These are phyloP conservation scores for Strobilomyces dryophilus DNA, from an alignment of 768 basidiomycete genomes.

Conservation along the genomic window DNA sequence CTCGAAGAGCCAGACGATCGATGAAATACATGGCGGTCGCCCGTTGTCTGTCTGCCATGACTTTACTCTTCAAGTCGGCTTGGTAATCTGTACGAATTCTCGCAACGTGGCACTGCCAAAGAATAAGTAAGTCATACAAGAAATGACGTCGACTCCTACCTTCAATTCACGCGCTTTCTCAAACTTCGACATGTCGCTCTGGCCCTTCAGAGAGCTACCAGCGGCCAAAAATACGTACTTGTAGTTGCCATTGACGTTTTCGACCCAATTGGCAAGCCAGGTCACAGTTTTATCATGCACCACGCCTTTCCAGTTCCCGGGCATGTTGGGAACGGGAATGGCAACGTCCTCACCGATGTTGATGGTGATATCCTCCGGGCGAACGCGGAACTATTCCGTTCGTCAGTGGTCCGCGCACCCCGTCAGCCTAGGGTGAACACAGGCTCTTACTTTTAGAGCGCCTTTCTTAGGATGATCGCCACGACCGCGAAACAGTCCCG, in stretches of 20 bases:
- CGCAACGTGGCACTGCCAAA: slow-evolving; percentile 76
- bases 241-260: slow-evolving; percentile 92
- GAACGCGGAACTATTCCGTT: slow-evolving; percentile 65
- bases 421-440: background rate
- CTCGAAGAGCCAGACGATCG: slow-evolving; percentile 93
- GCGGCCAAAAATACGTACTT: slow-evolving; percentile 99
- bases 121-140: slow-evolving; percentile 4
- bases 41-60: slow-evolving; percentile 92
- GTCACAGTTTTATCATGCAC: slow-evolving; percentile 95
- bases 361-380: slow-evolving; percentile 92
- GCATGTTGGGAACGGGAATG: slow-evolving; percentile 83
- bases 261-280: slow-evolving; percentile 99
- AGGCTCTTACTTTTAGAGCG: slow-evolving; percentile 70
- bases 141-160: slow-evolving; percentile 38
- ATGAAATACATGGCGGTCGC: slow-evolving; percentile 99
- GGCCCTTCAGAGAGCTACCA: slow-evolving; percentile 96
- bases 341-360: slow-evolving; percentile 81
- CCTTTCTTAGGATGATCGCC: slow-evolving; percentile 99
- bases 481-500: slow-evolving; percentile 95
- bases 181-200: slow-evolving; percentile 96
- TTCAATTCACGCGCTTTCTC: slow-evolving; percentile 97
- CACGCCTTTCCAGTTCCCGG: slow-evolving; percentile 87
- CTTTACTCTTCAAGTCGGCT: slow-evolving; percentile 78
- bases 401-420: slow-evolving; percentile 5
- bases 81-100: slow-evolving; percentile 88